Percentiles rank a stretch among this genome's conserved stretches.
These are phyloP conservation scores for Boletus sp. DNA, from an alignment of 768 basidiomycete species.

Conservation along the genomic window DNA sequence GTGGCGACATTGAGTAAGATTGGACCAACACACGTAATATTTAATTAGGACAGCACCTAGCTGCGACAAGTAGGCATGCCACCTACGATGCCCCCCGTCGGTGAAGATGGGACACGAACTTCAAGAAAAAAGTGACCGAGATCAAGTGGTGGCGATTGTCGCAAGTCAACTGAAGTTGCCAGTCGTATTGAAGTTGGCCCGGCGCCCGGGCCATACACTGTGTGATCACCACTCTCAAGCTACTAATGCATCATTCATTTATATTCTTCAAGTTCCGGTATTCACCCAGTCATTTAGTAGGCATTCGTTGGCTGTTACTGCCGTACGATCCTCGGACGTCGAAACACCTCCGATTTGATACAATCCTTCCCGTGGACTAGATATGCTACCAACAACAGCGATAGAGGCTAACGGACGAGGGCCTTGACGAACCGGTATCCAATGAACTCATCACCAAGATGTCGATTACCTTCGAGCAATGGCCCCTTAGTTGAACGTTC, in stretches of 20 bases:
- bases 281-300: conserved; percentile 16
- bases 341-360: conserved; percentile 42
- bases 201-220: too few species aligned
- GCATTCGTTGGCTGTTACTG: conserved; percentile 43
- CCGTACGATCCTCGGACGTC: conserved; percentile 32
- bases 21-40: too few species aligned
- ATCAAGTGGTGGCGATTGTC: too few species aligned
- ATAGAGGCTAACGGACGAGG: conserved; percentile 31
- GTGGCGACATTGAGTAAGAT: too few species aligned
- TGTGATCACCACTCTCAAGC: background rate
- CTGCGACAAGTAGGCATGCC: too few species aligned
- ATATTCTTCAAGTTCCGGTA: background rate
- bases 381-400: conserved; percentile 16
- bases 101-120: too few species aligned
- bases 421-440: conserved; percentile 40
- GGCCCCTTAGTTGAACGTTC: conserved; percentile 36
- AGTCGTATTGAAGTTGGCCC: too few species aligned
- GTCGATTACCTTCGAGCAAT: conserved; percentile 38
- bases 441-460: conserved; percentile 42
- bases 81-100: too few species aligned
- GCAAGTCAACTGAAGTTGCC: too few species aligned
- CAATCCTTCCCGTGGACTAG: conserved; percentile 39
- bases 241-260: background rate
- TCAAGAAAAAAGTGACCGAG: too few species aligned
- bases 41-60: too few species aligned